Evolutionary conservation across 495 filamentous ascomycete genomes (phyloP), one percentile per base, ranked within the genome.

Genomic region (Penicillium subrubescens): DNA sequence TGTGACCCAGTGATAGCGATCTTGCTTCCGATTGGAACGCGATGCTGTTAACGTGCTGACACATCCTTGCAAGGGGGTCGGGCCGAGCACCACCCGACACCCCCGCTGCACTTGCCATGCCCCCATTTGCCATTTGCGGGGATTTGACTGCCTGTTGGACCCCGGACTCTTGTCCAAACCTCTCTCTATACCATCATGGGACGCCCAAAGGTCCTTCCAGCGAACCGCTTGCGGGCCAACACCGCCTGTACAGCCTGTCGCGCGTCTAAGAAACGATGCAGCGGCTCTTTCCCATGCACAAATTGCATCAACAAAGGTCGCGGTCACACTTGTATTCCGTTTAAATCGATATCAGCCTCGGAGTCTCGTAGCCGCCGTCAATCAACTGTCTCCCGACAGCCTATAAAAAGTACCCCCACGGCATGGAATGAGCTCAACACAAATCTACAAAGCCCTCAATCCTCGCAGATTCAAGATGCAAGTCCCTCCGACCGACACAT

Each of bases 221-320:
- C 69, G 3, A 75, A 80, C 65, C 76, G 77, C 41, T 64, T 75
- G 31, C 70, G 77, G 15, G 76, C 72, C 19, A 71, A 71, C 29
- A 73, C 75, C 41, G 77, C 77, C 55, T 80, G 77, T 53, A 71
- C 73, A 7, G 63, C 75, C 6, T 80, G 77, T 62, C 71, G 76
- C 12, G 62, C 71, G 11, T 75, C 77, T 12, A 78, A 80, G 62
- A 80, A 77, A 64, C 72, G 77, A 57, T 81, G 79, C 57, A 79
- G 74, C 55, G 79, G 79, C 33, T 71, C 63, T 5, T 77, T 78
- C 55, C 79, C 79, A 8, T 81, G 79, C 57, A 59, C 70, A 3
- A 79, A 77, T 51, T 81, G 79, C 60, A 67, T 75, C 34, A 53
- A 66, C 29, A 76, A 70, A 34, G 75, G 74, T 4, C 70, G 69